A percentile compares a stretch with the other conserved stretches of the same genome.
Evolutionary conservation across 768 basidiomycete genomes (phyloP).

Genomic region (Phaeolepiota aurea): DNA sequence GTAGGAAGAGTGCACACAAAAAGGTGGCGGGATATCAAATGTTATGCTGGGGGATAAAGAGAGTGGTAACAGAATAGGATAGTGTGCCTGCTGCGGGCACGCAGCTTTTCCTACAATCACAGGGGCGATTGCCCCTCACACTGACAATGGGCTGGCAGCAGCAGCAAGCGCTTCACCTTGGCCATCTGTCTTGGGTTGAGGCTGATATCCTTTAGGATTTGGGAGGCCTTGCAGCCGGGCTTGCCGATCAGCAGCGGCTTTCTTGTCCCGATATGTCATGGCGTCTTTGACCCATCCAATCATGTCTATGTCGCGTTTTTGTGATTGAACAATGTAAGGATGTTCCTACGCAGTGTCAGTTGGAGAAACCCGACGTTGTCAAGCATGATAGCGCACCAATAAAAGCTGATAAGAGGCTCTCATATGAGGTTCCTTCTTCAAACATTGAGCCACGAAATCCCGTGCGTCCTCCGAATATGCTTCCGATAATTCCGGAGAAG

Average conservation of each 20-base stretch:
- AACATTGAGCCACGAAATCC: constrained; percentile 76
- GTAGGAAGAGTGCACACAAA: too few relatives aligned
- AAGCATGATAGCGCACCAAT: constrained; percentile 35
- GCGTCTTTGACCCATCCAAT: constrained; percentile 1
- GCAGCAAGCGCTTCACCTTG: background rate
- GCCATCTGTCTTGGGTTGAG: background rate
- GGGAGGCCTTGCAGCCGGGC: background rate
- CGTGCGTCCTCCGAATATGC: constrained; percentile 60
- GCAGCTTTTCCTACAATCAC: too few relatives aligned
- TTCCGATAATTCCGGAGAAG: constrained; percentile 79
- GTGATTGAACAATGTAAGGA: background rate
- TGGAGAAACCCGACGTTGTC: too few relatives aligned
- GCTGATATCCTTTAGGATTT: background rate
- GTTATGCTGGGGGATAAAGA: too few relatives aligned
- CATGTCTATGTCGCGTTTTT: background rate
- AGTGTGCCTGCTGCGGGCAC: too few relatives aligned
- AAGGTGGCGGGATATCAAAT: too few relatives aligned
- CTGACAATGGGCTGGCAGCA: background rate
- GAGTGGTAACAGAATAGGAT: too few relatives aligned
- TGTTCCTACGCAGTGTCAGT: background rate
- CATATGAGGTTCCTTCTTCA: constrained; percentile 71
- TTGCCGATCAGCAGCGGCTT: background rate
- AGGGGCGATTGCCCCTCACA: too few relatives aligned
- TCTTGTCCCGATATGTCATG: background rate
- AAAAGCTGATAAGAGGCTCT: constrained; percentile 82